Evolutionary conservation across 1,284 basidiomycete species (phyloP).

Genomic region (Malassezia slooffiae): DNA sequence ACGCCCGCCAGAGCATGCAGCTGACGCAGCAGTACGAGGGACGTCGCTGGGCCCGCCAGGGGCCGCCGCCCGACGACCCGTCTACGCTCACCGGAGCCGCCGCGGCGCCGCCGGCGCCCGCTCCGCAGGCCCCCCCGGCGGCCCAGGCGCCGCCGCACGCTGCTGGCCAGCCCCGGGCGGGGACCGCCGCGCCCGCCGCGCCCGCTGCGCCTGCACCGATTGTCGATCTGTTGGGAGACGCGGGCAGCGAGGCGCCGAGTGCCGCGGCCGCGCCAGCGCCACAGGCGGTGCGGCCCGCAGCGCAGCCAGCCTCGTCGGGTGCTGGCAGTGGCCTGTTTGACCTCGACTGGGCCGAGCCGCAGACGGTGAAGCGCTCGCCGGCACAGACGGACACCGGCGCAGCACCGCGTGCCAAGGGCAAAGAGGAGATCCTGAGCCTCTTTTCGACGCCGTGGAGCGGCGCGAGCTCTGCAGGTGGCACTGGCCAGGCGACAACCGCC

Average conservation of each 20-base stretch:
- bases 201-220: slow-evolving; percentile 4
- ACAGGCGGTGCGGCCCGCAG: not conserved
- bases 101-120: slow-evolving; percentile 17
- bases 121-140: slow-evolving; percentile 9
- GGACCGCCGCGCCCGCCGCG: not conserved
- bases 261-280: not conserved
- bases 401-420: slow-evolving; percentile 43
- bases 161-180: no score
- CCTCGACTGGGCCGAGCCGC: slow-evolving; percentile 59
- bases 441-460: slow-evolving; percentile 52
- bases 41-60: slow-evolving; percentile 80
- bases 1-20: no score
- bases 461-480: no score
- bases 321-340: slow-evolving; percentile 62
- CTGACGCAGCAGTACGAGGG: slow-evolving; percentile 73
- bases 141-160: slow-evolving; percentile 3
- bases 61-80: slow-evolving; percentile 70
- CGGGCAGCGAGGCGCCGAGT: not conserved
- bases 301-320: not conserved
- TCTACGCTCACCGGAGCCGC: slow-evolving; percentile 52
- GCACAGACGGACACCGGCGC: slow-evolving; percentile 52
- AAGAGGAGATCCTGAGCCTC: slow-evolving; percentile 74
- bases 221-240: slow-evolving; percentile 4
- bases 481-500: no score
- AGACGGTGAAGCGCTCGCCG: no score